These are phyloP conservation scores for Microbotryum scabiosae DNA, from an alignment of 1,284 basidiomycete genomes.

Conservation along the genomic window DNA sequence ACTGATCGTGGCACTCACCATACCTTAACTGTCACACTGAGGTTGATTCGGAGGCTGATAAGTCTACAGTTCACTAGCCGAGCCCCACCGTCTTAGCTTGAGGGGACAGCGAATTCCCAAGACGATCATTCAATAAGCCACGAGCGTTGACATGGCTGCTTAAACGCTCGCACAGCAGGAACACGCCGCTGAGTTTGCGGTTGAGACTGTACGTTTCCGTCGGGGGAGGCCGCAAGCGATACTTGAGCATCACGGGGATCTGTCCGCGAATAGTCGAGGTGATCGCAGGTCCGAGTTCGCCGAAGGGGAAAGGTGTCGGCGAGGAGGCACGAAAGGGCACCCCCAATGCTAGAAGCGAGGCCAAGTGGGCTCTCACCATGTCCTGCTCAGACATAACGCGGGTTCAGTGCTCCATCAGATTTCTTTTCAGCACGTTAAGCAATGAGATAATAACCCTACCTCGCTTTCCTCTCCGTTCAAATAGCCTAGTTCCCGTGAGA, in stretches of 20 bases:
- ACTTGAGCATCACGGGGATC: slow-evolving; percentile 84
- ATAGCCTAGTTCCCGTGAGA: slow-evolving; percentile 76
- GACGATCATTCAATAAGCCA: slow-evolving; percentile 56
- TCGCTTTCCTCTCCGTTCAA: slow-evolving; percentile 80
- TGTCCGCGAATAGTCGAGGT: slow-evolving; percentile 64
- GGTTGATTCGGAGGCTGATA: too few relatives aligned
- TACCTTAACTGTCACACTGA: too few relatives aligned
- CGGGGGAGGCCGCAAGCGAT: slow-evolving; percentile 86
- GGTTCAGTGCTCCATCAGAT: background rate
- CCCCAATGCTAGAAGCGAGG: slow-evolving; percentile 66
- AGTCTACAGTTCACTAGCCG: too few relatives aligned
- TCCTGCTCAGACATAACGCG: slow-evolving; percentile 43
- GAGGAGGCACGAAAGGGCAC: slow-evolving; percentile 63
- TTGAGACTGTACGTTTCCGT: slow-evolving; percentile 92
- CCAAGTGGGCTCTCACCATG: slow-evolving; percentile 83
- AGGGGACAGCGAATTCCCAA: too few relatives aligned
- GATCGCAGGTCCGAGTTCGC: slow-evolving; percentile 49
- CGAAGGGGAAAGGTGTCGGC: slow-evolving; percentile 59
- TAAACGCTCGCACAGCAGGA: slow-evolving; percentile 78
- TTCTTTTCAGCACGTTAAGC: background rate
- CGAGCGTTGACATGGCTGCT: slow-evolving; percentile 67
- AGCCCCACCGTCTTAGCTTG: too few relatives aligned
- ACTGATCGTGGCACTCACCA: too few relatives aligned
- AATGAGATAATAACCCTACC: slow-evolving; percentile 42
- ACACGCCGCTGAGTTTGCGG: slow-evolving; percentile 86